phyloP scores from a whole-genome alignment of 2,329 filamentous ascomycete genomes.

The Trichoderma citrinoviride region DNA sequence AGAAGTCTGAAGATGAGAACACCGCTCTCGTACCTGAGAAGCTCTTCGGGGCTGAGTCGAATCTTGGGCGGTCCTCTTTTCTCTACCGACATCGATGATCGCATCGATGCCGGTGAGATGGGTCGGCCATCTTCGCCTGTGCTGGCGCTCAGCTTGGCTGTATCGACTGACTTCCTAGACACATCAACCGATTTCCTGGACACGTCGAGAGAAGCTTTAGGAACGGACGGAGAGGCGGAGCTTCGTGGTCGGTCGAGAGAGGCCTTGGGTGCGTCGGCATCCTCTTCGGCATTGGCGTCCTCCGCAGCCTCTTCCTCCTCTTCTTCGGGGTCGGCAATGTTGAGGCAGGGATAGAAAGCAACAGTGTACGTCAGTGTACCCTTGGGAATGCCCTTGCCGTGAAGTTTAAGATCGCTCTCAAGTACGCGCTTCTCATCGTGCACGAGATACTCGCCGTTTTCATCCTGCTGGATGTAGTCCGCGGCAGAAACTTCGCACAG shows the following conservation, averaged over 20 bases:
- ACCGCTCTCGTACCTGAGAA: slow-evolving; percentile 83
- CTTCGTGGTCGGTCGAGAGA: slow-evolving; percentile 20
- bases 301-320: slow-evolving; percentile 58
- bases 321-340: slow-evolving; percentile 84
- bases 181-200: slow-evolving; percentile 10
- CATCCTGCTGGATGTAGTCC: slow-evolving; percentile 76
- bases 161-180: slow-evolving; percentile 9
- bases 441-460: slow-evolving; percentile 76
- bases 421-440: slow-evolving; percentile 71
- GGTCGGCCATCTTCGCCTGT: slow-evolving; percentile 30
- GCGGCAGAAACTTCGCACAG: slow-evolving; percentile 71
- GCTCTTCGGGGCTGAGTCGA: slow-evolving; percentile 72
- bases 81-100: slow-evolving; percentile 42
- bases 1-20: slow-evolving; percentile 92
- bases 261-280: slow-evolving; percentile 13
- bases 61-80: slow-evolving; percentile 68
- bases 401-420: slow-evolving; percentile 68
- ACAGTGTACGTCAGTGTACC: slow-evolving; percentile 78
- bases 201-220: slow-evolving; percentile 13
- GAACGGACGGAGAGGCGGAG: slow-evolving; percentile 14
- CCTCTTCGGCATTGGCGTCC: slow-evolving; percentile 32
- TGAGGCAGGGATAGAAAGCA: slow-evolving; percentile 86
- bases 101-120: slow-evolving; percentile 39
- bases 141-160: slow-evolving; percentile 34
- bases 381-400: slow-evolving; percentile 71